These are phyloP conservation scores for Vitis amurensis DNA, from an alignment of 164 flowering plant species.

Conservation along the genomic window DNA sequence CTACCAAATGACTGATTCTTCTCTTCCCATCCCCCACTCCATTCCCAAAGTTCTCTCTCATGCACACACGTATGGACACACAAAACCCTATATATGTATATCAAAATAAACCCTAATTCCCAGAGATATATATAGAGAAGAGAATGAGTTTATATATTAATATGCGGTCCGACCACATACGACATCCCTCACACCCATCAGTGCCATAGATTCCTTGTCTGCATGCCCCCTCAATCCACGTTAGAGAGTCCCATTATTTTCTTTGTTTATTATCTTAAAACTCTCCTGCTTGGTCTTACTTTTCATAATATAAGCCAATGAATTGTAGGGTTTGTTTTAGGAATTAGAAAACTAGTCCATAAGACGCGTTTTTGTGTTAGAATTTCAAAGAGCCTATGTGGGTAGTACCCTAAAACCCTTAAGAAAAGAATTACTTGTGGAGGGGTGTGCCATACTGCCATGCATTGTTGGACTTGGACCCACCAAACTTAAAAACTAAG, in stretches of 20 bases:
- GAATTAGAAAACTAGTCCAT: neutral
- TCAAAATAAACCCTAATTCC: constrained; percentile 23
- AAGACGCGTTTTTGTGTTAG: constrained; percentile 1
- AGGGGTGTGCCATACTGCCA: too few relatives aligned
- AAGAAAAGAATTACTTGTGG: too few relatives aligned
- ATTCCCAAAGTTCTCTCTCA: constrained; percentile 21
- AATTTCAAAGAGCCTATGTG: neutral
- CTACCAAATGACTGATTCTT: constrained; percentile 24
- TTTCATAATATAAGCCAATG: too few relatives aligned
- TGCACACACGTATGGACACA: constrained; percentile 5
- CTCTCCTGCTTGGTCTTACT: neutral
- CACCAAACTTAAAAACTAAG: too few relatives aligned
- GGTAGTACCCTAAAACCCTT: too few relatives aligned
- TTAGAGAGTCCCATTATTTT: neutral
- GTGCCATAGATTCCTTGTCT: constrained; percentile 22
- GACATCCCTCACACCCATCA: constrained; percentile 21
- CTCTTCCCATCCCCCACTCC: constrained; percentile 13
- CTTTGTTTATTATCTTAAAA: neutral
- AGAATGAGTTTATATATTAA: constrained; percentile 2
- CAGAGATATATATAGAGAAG: neutral
- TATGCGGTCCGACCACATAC: constrained; percentile 25
- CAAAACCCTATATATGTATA: constrained; percentile 11
- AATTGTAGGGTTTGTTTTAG: neutral
- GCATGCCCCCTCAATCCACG: constrained; percentile 6
- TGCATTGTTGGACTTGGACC: too few relatives aligned